These are phyloP conservation scores for Fonsecaea erecta DNA, from an alignment of 2,329 filamentous ascomycete species.

Conservation along the genomic window DNA sequence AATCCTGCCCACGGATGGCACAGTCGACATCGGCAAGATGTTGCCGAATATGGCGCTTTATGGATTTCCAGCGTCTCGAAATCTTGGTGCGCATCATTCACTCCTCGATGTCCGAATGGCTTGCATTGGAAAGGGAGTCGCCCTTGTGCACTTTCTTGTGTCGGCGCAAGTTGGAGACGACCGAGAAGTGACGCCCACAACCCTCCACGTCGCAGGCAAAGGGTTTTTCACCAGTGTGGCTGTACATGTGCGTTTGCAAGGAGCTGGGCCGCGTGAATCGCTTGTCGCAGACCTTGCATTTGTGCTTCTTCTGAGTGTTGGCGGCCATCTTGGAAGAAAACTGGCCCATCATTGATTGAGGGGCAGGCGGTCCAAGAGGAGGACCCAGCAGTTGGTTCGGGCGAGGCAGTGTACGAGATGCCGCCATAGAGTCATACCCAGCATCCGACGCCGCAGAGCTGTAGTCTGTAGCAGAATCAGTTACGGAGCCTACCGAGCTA, in stretches of 20 bases:
- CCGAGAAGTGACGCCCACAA: slow-evolving; percentile 94
- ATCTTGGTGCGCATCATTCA: not conserved
- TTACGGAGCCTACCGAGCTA: slow-evolving; percentile 61
- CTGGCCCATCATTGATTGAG: slow-evolving; percentile 97
- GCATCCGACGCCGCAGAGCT: slow-evolving; percentile 84
- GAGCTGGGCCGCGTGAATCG: slow-evolving; percentile 94
- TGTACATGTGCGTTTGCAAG: slow-evolving; percentile 97
- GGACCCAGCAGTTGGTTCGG: slow-evolving; percentile 68
- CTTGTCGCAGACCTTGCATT: slow-evolving; percentile 99
- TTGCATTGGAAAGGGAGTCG: slow-evolving; percentile 34
- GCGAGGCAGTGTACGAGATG: slow-evolving; percentile 78
- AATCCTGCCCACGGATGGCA: slow-evolving; percentile 9
- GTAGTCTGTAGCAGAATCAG: slow-evolving; percentile 79
- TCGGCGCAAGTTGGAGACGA: slow-evolving; percentile 90
- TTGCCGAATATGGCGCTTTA: not conserved
- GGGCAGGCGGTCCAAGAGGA: slow-evolving; percentile 74
- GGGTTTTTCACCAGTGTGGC: slow-evolving; percentile 96
- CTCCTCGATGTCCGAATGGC: slow-evolving; percentile 37
- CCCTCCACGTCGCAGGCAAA: slow-evolving; percentile 94
- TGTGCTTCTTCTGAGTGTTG: slow-evolving; percentile 98
- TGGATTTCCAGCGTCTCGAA: not conserved
- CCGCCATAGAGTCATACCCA: slow-evolving; percentile 70
- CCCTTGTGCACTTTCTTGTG: slow-evolving; percentile 96
- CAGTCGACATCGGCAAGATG: not conserved
- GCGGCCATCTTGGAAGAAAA: slow-evolving; percentile 97